Conservation (phyloP, 495 filamentous ascomycete species). For the Talaromyces ruber region DNA sequence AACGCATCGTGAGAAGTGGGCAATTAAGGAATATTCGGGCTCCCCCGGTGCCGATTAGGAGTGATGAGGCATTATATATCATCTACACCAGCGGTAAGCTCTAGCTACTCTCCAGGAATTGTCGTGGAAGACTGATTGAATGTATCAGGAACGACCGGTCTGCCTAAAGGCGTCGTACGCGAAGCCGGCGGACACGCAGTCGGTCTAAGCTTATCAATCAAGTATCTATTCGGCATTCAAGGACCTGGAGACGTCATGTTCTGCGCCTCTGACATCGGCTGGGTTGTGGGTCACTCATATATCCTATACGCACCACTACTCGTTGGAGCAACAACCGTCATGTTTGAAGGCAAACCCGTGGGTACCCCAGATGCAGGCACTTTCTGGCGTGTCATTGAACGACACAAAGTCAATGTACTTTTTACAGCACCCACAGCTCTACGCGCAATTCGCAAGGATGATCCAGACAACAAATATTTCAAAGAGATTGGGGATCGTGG, state of each 20-base stretch:
- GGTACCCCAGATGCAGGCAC: slow-evolving; percentile 81
- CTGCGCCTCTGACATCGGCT: slow-evolving; percentile 75
- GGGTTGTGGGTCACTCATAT: slow-evolving; percentile 80
- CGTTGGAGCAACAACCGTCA: slow-evolving; percentile 73
- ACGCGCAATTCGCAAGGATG: slow-evolving; percentile 77
- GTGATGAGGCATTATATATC: slow-evolving; percentile 74
- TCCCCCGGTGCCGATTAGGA: slow-evolving; percentile 64
- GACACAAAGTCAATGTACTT: slow-evolving; percentile 74
- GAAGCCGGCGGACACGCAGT: slow-evolving; percentile 85
- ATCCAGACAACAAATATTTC: slow-evolving; percentile 63
- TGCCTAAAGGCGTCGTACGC: slow-evolving; percentile 81
- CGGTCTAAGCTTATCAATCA: slow-evolving; percentile 69
- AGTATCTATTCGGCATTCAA: slow-evolving; percentile 68
- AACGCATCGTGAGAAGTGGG: slow-evolving; percentile 61
- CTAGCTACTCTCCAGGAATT: background rate
- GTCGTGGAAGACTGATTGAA: background rate
- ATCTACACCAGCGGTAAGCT: slow-evolving; percentile 70
- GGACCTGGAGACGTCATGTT: slow-evolving; percentile 81
- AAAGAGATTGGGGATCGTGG: slow-evolving; percentile 50
- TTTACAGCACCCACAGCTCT: slow-evolving; percentile 86
- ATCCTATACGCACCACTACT: slow-evolving; percentile 82
- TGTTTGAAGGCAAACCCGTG: slow-evolving; percentile 89
- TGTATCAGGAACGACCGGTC: slow-evolving; percentile 63
- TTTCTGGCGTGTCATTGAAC: slow-evolving; percentile 80
- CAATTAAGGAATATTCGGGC: slow-evolving; percentile 54